These are phyloP conservation scores for Hypoxylon subgilvum DNA, from an alignment of 495 filamentous ascomycete genomes.

Conservation along the genomic window DNA sequence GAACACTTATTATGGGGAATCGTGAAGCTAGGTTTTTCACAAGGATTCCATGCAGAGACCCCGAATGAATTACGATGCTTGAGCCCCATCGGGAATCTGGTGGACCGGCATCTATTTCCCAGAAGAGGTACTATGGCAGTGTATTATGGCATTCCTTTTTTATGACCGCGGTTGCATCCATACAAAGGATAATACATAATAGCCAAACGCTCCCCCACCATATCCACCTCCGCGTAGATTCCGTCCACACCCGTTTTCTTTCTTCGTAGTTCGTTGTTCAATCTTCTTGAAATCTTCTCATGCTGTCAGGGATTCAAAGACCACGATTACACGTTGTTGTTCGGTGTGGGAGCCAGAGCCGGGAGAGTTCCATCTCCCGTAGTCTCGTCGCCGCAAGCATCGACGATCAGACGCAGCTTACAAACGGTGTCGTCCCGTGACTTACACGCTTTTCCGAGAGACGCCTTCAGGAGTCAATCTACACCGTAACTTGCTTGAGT, in stretches of 20 bases:
- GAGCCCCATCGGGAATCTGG: constrained; percentile 39
- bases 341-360: constrained; percentile 30
- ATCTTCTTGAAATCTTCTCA: constrained; percentile 30
- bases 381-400: constrained; percentile 28
- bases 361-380: constrained; percentile 29
- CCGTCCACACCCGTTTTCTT: constrained; percentile 29
- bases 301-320: constrained; percentile 26
- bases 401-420: constrained; percentile 16
- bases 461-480: constrained; percentile 1
- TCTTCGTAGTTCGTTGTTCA: constrained; percentile 24
- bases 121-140: constrained; percentile 30
- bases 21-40: constrained; percentile 33
- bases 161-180: constrained; percentile 18
- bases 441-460: constrained; percentile 21
- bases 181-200: constrained; percentile 28
- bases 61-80: constrained; percentile 36
- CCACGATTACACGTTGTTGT: constrained; percentile 28
- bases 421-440: constrained; percentile 20
- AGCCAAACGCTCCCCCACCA: constrained; percentile 28
- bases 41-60: constrained; percentile 39
- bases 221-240: constrained; percentile 39
- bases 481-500: constrained; percentile 12
- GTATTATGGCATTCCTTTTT: constrained; percentile 26
- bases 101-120: constrained; percentile 38
- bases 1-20: constrained; percentile 40